phyloP scores from a whole-genome alignment of 179 eudicot genomes.

The Silene vulgaris region DNA sequence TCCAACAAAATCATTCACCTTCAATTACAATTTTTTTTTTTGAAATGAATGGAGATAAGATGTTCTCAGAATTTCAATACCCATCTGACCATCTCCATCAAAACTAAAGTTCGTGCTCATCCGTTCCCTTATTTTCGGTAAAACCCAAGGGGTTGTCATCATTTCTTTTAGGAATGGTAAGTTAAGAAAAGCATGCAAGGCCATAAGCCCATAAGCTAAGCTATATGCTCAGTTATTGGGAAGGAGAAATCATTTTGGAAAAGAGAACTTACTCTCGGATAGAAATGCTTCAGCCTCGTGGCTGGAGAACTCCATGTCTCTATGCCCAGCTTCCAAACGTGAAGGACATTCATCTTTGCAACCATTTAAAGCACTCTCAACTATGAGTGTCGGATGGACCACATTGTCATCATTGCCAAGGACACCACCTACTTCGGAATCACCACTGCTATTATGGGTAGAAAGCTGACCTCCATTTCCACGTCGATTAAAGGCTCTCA shows the following conservation, averaged over 20 bases:
- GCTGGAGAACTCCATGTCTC: conserved; percentile 35
- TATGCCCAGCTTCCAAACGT: conserved; percentile 21
- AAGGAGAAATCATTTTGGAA: background rate
- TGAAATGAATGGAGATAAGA: too few relatives aligned
- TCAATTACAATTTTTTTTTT: too few relatives aligned
- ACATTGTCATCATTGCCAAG: conserved; percentile 27
- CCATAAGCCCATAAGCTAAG: background rate
- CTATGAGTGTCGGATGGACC: conserved; percentile 23
- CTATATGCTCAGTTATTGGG: background rate
- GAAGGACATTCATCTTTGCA: conserved; percentile 16
- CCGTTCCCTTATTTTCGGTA: background rate
- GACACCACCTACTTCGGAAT: conserved; percentile 27
- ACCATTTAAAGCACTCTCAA: conserved; percentile 20
- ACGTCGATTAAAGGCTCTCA: conserved; percentile 45
- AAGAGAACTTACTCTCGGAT: conserved; percentile 47
- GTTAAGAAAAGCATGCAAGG: background rate
- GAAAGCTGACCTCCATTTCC: conserved; percentile 30
- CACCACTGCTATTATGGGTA: conserved; percentile 26
- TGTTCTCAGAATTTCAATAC: too few relatives aligned
- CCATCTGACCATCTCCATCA: background rate
- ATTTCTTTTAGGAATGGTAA: background rate
- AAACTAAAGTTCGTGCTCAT: background rate
- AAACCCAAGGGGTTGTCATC: background rate
- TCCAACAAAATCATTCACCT: too few relatives aligned
- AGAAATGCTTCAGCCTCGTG: conserved; percentile 66